These are phyloP conservation scores for Russula ochroleuca DNA, from an alignment of 768 basidiomycete species.

Conservation along the genomic window DNA sequence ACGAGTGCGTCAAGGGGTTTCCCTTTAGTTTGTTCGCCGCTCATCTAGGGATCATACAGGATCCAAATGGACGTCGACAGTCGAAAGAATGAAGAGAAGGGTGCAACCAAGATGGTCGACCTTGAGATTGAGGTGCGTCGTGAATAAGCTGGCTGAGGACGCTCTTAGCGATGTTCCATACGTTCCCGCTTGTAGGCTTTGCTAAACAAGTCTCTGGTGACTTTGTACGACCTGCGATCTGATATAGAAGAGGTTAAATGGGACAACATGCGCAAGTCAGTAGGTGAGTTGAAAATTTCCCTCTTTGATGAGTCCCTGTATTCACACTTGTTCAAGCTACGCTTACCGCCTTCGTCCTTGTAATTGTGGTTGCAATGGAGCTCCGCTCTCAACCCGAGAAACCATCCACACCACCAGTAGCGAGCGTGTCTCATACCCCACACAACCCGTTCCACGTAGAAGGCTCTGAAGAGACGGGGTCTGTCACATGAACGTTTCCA, in stretches of 20 bases:
- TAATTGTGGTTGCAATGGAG: slow-evolving; percentile 69
- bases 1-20: slow-evolving; percentile 62
- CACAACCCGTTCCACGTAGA: slow-evolving; percentile 11
- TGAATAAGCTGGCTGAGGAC: slow-evolving; percentile 5
- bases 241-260: slow-evolving; percentile 82
- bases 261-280: slow-evolving; percentile 83
- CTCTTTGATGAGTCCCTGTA: neutral
- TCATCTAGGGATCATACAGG: slow-evolving; percentile 39
- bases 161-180: neutral
- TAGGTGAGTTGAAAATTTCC: slow-evolving; percentile 46
- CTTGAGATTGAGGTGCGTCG: slow-evolving; percentile 71
- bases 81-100: slow-evolving; percentile 84
- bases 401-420: slow-evolving; percentile 32
- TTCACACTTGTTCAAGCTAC: slow-evolving; percentile 46
- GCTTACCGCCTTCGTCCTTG: slow-evolving; percentile 59
- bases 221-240: slow-evolving; percentile 72
- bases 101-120: slow-evolving; percentile 79
- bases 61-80: slow-evolving; percentile 96
- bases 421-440: slow-evolving; percentile 7
- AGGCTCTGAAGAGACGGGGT: slow-evolving; percentile 15
- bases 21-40: neutral
- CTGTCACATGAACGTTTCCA: slow-evolving; percentile 14
- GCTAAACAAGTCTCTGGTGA: slow-evolving; percentile 68
- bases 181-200: slow-evolving; percentile 48
- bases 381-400: slow-evolving; percentile 44